Percentiles rank a stretch among this genome's conserved stretches.
Evolutionary conservation across 768 basidiomycete genomes (phyloP).

Genomic region (Lentinula sp.): DNA sequence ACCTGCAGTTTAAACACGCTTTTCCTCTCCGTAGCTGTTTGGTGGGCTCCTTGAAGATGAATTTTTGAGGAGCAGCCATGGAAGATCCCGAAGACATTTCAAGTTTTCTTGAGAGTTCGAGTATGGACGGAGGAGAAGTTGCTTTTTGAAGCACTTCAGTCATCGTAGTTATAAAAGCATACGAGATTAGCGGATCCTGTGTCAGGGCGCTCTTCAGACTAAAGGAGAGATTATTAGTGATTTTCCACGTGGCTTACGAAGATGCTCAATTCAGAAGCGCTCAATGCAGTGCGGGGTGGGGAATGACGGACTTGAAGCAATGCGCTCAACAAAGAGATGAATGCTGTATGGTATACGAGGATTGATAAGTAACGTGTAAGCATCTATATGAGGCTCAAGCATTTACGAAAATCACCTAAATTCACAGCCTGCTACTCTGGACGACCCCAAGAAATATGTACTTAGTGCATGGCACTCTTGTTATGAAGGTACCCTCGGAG

Average conservation of each 20-base stretch:
- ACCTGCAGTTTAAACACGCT: slow-evolving; percentile 20
- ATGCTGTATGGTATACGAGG: background rate
- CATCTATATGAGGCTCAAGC: background rate
- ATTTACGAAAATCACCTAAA: background rate
- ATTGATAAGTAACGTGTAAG: background rate
- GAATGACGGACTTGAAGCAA: background rate
- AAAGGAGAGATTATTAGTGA: background rate
- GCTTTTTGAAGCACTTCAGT: background rate
- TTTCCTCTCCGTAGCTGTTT: slow-evolving; percentile 16
- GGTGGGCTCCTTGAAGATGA: slow-evolving; percentile 11
- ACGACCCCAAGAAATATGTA: too few species aligned
- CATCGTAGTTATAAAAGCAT: background rate
- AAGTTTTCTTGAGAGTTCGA: background rate
- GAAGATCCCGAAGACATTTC: background rate
- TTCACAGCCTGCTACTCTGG: background rate
- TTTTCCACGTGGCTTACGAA: background rate
- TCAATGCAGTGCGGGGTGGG: background rate
- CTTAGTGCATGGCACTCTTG: background rate
- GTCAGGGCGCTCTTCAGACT: background rate
- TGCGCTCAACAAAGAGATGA: background rate
- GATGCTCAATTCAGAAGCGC: background rate
- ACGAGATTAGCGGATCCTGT: background rate
- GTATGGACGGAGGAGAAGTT: background rate
- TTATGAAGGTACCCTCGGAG: too few species aligned
- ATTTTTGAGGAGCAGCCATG: background rate